Evolutionary conservation across 2,329 filamentous ascomycete genomes (phyloP), one percentile per base, ranked within the genome.

Genomic region (Parafenestella ontariensis): DNA sequence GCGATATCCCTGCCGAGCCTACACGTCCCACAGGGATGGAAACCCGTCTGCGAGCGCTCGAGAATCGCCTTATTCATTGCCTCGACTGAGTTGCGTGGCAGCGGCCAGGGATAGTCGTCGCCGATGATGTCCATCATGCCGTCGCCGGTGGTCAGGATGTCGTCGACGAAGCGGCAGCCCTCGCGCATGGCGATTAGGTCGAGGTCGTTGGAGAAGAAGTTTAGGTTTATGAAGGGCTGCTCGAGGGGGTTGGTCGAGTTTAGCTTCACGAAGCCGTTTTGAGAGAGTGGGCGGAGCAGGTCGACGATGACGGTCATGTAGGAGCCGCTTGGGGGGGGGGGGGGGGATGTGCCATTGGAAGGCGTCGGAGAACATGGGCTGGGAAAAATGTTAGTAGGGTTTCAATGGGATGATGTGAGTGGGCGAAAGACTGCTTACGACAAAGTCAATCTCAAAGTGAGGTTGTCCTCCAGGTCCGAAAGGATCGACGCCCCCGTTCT

Each of bases 171-270:
- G 15, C 83, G 77, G 18, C 87, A 78, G 17, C 85, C 85, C 66
- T 87, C 83, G 23, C 83, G 81, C 72, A 88, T 75, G 3, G 81
- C 84, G 17, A 87, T 71, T n/a, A 88, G 76, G 59, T 83, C 81
- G 5, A 75, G 62, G 11, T 82, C 81, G 0, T 77, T 58, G 33
- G 57, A 56, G 58, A 69, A 69, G 56, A 62, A 66, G 50, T 64
- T 64, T 46, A 65, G 45, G 42, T 64, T 62, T 61, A 90, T 88
- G 13, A 81, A 68, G 0, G 88, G 87, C 3, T 79, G 76, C 49
- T 89, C 86, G 0, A 83, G 81, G 0, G 87, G 87, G 65, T 90
- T 82, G 0, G 81, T 74, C 0, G 83, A 86, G 15, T 77, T 77
- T 6, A 91, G 81, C 13, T 74, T 81, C 7, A 91, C 87, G 1